A percentile compares a stretch with the other conserved stretches of the same genome.
These are phyloP conservation scores for Aureobasidium mangrovei DNA, from an alignment of 2,329 filamentous ascomycete species.

Conservation along the genomic window DNA sequence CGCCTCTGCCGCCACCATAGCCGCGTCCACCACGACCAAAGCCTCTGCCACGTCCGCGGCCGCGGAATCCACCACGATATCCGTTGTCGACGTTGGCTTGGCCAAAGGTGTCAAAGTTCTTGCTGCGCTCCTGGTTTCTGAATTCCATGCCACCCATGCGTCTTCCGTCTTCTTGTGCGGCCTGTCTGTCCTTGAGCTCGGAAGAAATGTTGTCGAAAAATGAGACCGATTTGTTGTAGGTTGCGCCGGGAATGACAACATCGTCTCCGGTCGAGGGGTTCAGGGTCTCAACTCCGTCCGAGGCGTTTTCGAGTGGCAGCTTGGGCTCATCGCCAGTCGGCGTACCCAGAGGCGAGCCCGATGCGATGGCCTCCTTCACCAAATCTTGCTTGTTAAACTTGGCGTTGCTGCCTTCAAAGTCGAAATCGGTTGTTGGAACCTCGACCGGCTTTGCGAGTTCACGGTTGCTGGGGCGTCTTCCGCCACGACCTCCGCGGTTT, in stretches of 20 bases:
- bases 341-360: slow-evolving; percentile 56
- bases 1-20: background rate
- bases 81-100: slow-evolving; percentile 82
- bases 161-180: slow-evolving; percentile 53
- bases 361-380: slow-evolving; percentile 78
- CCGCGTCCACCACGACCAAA: slow-evolving; percentile 30
- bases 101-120: slow-evolving; percentile 96
- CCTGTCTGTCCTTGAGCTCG: slow-evolving; percentile 80
- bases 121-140: slow-evolving; percentile 84
- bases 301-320: slow-evolving; percentile 25
- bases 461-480: slow-evolving; percentile 23
- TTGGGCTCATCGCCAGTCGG: slow-evolving; percentile 37
- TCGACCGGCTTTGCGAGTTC: slow-evolving; percentile 54
- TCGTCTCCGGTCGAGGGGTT: slow-evolving; percentile 27
- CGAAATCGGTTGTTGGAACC: slow-evolving; percentile 82
- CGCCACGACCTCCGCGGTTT: slow-evolving; percentile 34
- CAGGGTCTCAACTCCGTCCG: slow-evolving; percentile 26
- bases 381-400: slow-evolving; percentile 85
- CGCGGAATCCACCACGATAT: slow-evolving; percentile 67
- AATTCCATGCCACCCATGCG: slow-evolving; percentile 65
- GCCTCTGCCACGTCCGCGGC: slow-evolving; percentile 67
- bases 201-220: slow-evolving; percentile 99
- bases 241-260: slow-evolving; percentile 36
- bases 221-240: slow-evolving; percentile 77
- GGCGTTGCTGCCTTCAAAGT: slow-evolving; percentile 78